Conservation (phyloP, 257 asterid genomes). For the Fraxinus americana region DNA sequence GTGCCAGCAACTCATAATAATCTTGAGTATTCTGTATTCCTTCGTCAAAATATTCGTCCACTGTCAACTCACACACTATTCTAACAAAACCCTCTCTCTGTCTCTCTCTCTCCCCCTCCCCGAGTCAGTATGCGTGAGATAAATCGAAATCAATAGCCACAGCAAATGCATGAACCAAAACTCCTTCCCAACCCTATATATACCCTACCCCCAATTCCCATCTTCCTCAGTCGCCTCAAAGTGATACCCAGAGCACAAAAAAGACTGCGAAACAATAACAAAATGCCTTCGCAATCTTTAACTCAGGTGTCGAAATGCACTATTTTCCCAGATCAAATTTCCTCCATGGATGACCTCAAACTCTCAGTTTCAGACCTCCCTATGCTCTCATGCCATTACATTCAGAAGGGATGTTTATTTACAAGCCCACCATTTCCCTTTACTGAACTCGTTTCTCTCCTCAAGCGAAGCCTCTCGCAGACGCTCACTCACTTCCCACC, state of each 20-base stretch:
- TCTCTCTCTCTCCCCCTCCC: neutral
- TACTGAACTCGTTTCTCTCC: slow-evolving; percentile 36
- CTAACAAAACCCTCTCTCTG: neutral
- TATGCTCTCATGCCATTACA: slow-evolving; percentile 79
- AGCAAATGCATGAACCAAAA: slow-evolving; percentile 52
- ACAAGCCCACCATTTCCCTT: slow-evolving; percentile 39
- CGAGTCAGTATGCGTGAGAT: neutral
- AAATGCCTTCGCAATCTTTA: slow-evolving; percentile 46
- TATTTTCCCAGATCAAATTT: slow-evolving; percentile 45
- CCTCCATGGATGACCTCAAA: slow-evolving; percentile 43
- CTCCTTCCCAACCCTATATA: slow-evolving; percentile 35
- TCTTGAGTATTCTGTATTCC: slow-evolving; percentile 25
- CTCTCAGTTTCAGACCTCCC: slow-evolving; percentile 80
- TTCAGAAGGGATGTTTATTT: slow-evolving; percentile 66
- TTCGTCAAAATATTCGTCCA: slow-evolving; percentile 16
- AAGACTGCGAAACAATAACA: too few relatives aligned
- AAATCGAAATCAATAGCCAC: slow-evolving; percentile 11
- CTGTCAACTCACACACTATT: slow-evolving; percentile 28
- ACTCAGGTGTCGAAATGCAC: slow-evolving; percentile 38
- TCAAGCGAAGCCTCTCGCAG: slow-evolving; percentile 41
- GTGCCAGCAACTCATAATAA: slow-evolving; percentile 36
- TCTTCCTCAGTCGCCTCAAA: slow-evolving; percentile 30
- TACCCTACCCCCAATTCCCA: slow-evolving; percentile 19
- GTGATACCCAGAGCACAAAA: neutral
- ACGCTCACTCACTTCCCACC: slow-evolving; percentile 66